Evolutionary conservation across 192 early-diverging fungal genomes (phyloP).

Genomic region (Linnemannia zychae): DNA sequence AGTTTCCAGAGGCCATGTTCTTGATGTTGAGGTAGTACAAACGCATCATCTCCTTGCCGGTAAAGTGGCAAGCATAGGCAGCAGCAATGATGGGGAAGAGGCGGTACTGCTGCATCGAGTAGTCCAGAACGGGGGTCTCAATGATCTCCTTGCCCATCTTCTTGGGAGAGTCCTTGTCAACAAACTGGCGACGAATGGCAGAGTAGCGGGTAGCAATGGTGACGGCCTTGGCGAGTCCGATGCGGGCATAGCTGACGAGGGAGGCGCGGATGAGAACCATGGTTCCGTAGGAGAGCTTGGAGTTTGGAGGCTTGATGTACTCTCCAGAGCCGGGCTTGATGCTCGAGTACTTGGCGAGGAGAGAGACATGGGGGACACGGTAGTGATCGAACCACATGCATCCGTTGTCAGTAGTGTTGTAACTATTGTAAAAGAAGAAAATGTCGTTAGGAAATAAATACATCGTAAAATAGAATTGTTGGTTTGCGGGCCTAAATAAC

Average conservation of each 20-base stretch:
- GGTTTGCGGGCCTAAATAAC: background rate
- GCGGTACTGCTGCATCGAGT: slow-evolving; percentile 84
- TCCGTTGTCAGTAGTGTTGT: slow-evolving; percentile 89
- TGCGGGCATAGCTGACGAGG: slow-evolving; percentile 74
- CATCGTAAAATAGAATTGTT: background rate
- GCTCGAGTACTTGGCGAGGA: slow-evolving; percentile 81
- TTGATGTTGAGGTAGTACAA: slow-evolving; percentile 73
- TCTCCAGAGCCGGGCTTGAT: slow-evolving; percentile 76
- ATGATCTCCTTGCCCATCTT: slow-evolving; percentile 60
- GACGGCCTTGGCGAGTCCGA: slow-evolving; percentile 74
- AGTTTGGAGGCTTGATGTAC: slow-evolving; percentile 80
- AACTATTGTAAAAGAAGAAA: slow-evolving; percentile 40
- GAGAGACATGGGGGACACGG: slow-evolving; percentile 82
- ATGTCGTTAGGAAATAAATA: background rate
- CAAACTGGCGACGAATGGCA: slow-evolving; percentile 79
- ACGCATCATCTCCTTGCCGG: slow-evolving; percentile 71
- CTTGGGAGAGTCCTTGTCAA: slow-evolving; percentile 66
- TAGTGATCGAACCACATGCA: slow-evolving; percentile 86
- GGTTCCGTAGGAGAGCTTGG: slow-evolving; percentile 87
- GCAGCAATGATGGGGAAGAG: slow-evolving; percentile 78
- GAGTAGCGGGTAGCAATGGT: slow-evolving; percentile 82
- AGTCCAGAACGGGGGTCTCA: slow-evolving; percentile 82
- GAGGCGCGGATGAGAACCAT: slow-evolving; percentile 88
- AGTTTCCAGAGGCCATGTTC: slow-evolving; percentile 70
- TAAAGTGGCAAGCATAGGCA: slow-evolving; percentile 81